Evolutionary conservation across 352 stramenopile genomes (phyloP).

Genomic region (Thalassiosira oceanica): DNA sequence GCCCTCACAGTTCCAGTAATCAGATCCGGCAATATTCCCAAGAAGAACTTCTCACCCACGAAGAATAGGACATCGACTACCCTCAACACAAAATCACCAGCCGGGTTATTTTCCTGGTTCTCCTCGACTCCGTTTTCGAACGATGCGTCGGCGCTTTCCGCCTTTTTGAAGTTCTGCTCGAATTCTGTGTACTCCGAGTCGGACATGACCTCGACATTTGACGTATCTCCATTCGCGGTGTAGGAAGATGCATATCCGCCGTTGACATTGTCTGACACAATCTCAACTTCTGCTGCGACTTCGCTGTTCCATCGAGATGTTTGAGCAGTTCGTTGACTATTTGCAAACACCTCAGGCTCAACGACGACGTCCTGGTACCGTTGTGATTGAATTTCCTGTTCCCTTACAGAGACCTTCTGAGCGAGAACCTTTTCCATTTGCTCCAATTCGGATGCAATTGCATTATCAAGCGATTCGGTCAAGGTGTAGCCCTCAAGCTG

Average conservation of each 20-base stretch:
- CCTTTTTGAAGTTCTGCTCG: conserved; percentile 30
- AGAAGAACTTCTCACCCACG: conserved; percentile 60
- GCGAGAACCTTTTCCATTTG: conserved; percentile 34
- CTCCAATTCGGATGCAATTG: conserved; percentile 37
- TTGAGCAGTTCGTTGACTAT: not conserved
- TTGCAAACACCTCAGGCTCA: conserved; percentile 4
- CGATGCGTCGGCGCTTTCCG: conserved; percentile 20
- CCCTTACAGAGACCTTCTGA: conserved; percentile 26
- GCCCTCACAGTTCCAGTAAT: conserved; percentile 22
- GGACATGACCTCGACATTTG: conserved; percentile 55
- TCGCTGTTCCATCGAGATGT: conserved; percentile 4
- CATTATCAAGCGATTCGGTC: conserved; percentile 45
- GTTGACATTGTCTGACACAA: conserved; percentile 12
- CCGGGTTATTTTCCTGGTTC: conserved; percentile 24
- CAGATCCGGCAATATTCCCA: conserved; percentile 34
- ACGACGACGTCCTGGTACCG: not conserved
- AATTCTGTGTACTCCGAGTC: conserved; percentile 60
- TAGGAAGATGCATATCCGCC: not conserved
- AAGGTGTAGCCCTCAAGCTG: conserved; percentile 38
- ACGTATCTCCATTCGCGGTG: not conserved
- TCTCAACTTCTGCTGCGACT: conserved; percentile 36
- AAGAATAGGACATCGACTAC: conserved; percentile 68
- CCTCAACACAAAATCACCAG: conserved; percentile 49
- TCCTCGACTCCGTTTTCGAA: conserved; percentile 22
- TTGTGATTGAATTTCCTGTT: conserved; percentile 24